phyloP scores from a whole-genome alignment of 768 basidiomycete genomes.

The Russula lepida region DNA sequence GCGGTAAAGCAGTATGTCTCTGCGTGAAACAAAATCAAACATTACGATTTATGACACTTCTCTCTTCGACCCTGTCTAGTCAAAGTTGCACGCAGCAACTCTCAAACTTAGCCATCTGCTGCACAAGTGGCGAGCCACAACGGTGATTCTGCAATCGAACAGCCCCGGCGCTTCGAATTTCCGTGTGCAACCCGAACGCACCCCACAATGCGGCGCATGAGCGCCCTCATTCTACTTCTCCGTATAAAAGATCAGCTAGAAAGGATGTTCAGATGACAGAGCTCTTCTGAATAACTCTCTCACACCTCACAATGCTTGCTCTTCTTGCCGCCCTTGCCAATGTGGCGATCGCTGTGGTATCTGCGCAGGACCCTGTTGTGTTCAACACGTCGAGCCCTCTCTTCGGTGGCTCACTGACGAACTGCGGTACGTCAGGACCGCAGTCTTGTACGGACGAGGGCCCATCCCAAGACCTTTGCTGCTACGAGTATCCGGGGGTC shows the following conservation, averaged over 20 bases:
- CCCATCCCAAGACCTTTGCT: slow-evolving; percentile 41
- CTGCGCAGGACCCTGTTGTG: slow-evolving; percentile 4
- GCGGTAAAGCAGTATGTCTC: too few relatives aligned
- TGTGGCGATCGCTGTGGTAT: neutral
- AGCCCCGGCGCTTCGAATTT: neutral
- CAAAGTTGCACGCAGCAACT: neutral
- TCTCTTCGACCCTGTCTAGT: neutral
- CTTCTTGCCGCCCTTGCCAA: slow-evolving; percentile 3
- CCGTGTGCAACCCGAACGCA: neutral
- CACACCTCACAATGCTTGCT: slow-evolving; percentile 21
- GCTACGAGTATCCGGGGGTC: slow-evolving; percentile 60
- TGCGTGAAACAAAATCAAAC: too few relatives aligned
- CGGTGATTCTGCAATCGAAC: neutral
- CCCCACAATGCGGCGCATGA: neutral
- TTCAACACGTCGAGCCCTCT: slow-evolving; percentile 24
- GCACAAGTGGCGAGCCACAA: neutral
- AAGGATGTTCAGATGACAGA: neutral
- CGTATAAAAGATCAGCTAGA: neutral
- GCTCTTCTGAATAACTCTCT: neutral
- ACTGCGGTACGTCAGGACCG: slow-evolving; percentile 44
- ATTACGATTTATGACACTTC: too few relatives aligned
- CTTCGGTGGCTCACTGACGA: slow-evolving; percentile 28
- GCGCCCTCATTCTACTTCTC: neutral
- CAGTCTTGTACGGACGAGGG: slow-evolving; percentile 44
- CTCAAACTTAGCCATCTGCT: neutral